Percentiles rank a stretch among this genome's conserved stretches.
Evolutionary conservation across 2,329 filamentous ascomycete species (phyloP).

Genomic region (Dothiorella sarmentorum): DNA sequence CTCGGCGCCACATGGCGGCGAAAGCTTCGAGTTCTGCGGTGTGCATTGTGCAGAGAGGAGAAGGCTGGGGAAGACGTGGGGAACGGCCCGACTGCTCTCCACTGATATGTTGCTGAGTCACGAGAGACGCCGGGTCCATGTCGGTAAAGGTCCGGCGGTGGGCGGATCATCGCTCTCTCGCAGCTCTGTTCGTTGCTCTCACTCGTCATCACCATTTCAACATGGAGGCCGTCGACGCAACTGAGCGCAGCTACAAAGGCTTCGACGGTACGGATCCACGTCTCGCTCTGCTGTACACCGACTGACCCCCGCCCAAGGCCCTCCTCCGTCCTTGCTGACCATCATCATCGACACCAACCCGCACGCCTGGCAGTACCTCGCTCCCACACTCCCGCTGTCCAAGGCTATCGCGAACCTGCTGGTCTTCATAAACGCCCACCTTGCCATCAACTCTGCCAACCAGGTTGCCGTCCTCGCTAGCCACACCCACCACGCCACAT

Average conservation of each 20-base stretch:
- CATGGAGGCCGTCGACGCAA: constrained; percentile 66
- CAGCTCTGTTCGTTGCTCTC: background rate
- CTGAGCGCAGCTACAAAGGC: constrained; percentile 42
- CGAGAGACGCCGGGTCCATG: background rate
- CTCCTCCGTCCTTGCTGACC: constrained; percentile 76
- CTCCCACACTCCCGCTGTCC: constrained; percentile 71
- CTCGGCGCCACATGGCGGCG: background rate
- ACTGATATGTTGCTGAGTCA: background rate
- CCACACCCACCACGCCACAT: constrained; percentile 79
- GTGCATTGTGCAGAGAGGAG: background rate
- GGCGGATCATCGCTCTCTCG: background rate
- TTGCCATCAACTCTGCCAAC: constrained; percentile 90
- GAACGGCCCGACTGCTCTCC: background rate
- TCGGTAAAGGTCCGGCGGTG: background rate
- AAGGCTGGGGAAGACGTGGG: background rate
- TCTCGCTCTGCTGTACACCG: background rate
- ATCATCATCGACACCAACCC: constrained; percentile 96
- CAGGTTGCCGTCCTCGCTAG: constrained; percentile 88
- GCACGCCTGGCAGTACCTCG: constrained; percentile 81
- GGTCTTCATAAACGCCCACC: constrained; percentile 94
- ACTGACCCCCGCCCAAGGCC: constrained; percentile 37
- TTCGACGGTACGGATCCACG: constrained; percentile 32
- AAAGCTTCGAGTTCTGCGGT: background rate
- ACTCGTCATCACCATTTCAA: constrained; percentile 12
- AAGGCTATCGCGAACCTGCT: constrained; percentile 84